Evolutionary conservation across 805 yeast genomes (phyloP).

Genomic region (Suhomyces prunicola): DNA sequence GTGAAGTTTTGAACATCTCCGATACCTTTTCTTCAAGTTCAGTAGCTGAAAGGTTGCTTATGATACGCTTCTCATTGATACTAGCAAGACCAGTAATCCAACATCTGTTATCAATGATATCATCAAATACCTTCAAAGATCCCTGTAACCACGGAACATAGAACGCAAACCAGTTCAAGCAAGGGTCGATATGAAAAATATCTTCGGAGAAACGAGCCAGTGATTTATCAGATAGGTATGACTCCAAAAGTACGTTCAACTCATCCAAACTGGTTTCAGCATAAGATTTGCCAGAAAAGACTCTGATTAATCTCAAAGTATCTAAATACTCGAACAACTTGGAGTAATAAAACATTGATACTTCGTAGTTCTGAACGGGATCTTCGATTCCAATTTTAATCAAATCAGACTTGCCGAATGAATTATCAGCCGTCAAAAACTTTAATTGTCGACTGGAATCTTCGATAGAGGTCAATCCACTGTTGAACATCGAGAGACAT

Average conservation of each 20-base stretch:
- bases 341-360: slow-evolving; percentile 15
- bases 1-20: not conserved
- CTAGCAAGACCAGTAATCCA: slow-evolving; percentile 4
- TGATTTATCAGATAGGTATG: not conserved
- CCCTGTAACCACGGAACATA: slow-evolving; percentile 7
- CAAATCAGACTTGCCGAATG: not conserved
- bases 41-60: not conserved
- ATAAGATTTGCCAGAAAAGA: slow-evolving; percentile 4
- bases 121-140: slow-evolving; percentile 4
- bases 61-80: not conserved
- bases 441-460: not conserved
- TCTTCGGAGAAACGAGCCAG: slow-evolving; percentile 1
- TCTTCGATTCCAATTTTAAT: slow-evolving; percentile 5
- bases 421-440: not conserved
- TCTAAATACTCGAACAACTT: slow-evolving; percentile 16
- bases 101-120: slow-evolving; percentile 3
- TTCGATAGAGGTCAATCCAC: slow-evolving; percentile 1
- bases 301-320: slow-evolving; percentile 12
- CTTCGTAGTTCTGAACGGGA: slow-evolving; percentile 17
- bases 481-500: slow-evolving; percentile 5
- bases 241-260: slow-evolving; percentile 12
- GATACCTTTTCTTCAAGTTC: not conserved
- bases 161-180: slow-evolving; percentile 1
- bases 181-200: not conserved
- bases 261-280: slow-evolving; percentile 6